These are phyloP conservation scores for Backusella australiensis DNA, from an alignment of 192 early-diverging fungal genomes.

Conservation along the genomic window DNA sequence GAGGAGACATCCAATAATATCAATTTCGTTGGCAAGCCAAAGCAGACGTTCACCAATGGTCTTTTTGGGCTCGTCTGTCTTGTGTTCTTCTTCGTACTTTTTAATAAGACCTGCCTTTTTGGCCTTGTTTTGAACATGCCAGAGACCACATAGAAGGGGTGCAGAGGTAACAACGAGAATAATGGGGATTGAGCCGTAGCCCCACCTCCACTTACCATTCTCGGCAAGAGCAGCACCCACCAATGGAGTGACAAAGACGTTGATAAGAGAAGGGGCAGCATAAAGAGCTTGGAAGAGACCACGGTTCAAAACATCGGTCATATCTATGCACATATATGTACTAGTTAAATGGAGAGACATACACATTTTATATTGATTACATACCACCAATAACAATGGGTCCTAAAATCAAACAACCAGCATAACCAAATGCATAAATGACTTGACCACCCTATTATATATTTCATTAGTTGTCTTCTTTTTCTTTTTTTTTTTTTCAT, in stretches of 20 bases:
- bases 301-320: slow-evolving; percentile 19
- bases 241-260: slow-evolving; percentile 11
- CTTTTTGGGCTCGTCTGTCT: neutral
- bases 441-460: slow-evolving; percentile 20
- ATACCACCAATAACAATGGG: slow-evolving; percentile 16
- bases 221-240: slow-evolving; percentile 5
- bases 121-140: slow-evolving; percentile 7
- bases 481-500: neutral
- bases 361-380: neutral
- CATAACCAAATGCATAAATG: slow-evolving; percentile 27
- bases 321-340: neutral
- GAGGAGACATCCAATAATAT: slow-evolving; percentile 17
- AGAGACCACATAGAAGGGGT: slow-evolving; percentile 21
- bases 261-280: slow-evolving; percentile 18
- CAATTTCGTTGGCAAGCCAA: slow-evolving; percentile 10
- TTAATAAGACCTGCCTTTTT: slow-evolving; percentile 15
- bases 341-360: neutral
- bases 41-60: neutral
- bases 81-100: neutral
- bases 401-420: slow-evolving; percentile 16
- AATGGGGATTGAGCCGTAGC: slow-evolving; percentile 20
- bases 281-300: slow-evolving; percentile 20
- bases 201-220: slow-evolving; percentile 19
- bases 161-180: slow-evolving; percentile 1
- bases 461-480: neutral